Percentiles rank a stretch among this genome's conserved stretches.
Evolutionary conservation across 1,284 basidiomycete species (phyloP).

Genomic region (Thelephora terrestris): DNA sequence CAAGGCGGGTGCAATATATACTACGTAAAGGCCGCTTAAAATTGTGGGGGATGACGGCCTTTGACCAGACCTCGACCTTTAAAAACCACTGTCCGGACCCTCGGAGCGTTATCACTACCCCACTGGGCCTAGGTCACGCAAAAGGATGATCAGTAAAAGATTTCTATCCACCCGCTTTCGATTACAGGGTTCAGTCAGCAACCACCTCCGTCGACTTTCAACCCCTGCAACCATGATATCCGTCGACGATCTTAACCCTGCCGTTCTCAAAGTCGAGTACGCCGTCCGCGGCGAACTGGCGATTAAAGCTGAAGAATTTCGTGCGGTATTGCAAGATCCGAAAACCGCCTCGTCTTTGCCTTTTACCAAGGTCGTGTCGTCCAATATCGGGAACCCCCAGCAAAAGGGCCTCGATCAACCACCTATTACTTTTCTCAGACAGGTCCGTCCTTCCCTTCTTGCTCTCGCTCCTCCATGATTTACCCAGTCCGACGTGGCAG

Average conservation of each 20-base stretch:
- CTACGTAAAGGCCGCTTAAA: neutral
- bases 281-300: constrained; percentile 97
- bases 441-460: constrained; percentile 41
- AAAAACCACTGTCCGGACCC: neutral
- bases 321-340: constrained; percentile 52
- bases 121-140: neutral
- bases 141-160: too few relatives aligned
- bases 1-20: too few relatives aligned
- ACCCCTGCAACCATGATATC: constrained; percentile 40
- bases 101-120: neutral
- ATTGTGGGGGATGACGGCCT: too few relatives aligned
- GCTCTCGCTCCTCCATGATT: neutral
- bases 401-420: constrained; percentile 91
- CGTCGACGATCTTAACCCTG: constrained; percentile 67
- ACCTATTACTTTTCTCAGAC: constrained; percentile 88
- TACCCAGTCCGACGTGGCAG: constrained; percentile 27
- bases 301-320: constrained; percentile 83
- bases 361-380: constrained; percentile 85
- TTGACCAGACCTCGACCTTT: neutral
- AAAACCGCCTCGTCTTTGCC: constrained; percentile 48
- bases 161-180: too few relatives aligned
- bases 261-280: constrained; percentile 85
- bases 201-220: neutral
- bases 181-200: too few relatives aligned
- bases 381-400: constrained; percentile 98